phyloP scores from a whole-genome alignment of 208 protist genomes.

The Leishmania arabica region DNA sequence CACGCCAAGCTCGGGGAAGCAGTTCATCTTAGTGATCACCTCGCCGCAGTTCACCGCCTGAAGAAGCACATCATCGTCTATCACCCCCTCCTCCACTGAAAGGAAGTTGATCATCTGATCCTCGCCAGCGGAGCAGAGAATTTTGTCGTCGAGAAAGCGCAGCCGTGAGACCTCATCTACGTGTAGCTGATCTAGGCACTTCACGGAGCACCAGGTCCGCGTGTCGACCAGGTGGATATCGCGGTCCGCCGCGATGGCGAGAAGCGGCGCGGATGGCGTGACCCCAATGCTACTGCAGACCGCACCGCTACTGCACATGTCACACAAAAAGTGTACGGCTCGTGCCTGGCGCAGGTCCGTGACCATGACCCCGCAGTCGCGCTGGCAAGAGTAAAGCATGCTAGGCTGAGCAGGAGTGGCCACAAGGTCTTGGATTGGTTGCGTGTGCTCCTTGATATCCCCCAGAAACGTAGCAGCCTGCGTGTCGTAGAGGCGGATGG shows the following conservation, averaged over 20 bases:
- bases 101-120: constrained; percentile 92
- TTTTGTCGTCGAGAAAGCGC: constrained; percentile 59
- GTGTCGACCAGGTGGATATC: constrained; percentile 74
- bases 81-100: constrained; percentile 38
- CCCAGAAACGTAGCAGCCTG: constrained; percentile 44
- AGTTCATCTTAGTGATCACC: constrained; percentile 75
- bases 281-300: constrained; percentile 62
- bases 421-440: constrained; percentile 64
- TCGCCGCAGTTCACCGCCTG: constrained; percentile 75
- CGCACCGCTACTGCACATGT: constrained; percentile 49
- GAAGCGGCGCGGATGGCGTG: constrained; percentile 32
- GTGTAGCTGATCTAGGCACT: constrained; percentile 68
- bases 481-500: constrained; percentile 70
- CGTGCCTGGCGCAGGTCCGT: constrained; percentile 53
- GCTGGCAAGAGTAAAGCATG: constrained; percentile 71
- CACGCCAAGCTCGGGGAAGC: constrained; percentile 41
- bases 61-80: constrained; percentile 80
- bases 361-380: constrained; percentile 84
- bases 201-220: constrained; percentile 50
- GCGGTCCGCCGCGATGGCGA: constrained; percentile 58
- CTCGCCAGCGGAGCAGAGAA: constrained; percentile 81
- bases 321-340: constrained; percentile 65
- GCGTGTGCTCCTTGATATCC: constrained; percentile 66
- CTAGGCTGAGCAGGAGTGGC: constrained; percentile 42
- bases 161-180: constrained; percentile 83